Base-by-base conservation (phyloP, 139 green algal genomes). In the Volvox africanus region DNA sequence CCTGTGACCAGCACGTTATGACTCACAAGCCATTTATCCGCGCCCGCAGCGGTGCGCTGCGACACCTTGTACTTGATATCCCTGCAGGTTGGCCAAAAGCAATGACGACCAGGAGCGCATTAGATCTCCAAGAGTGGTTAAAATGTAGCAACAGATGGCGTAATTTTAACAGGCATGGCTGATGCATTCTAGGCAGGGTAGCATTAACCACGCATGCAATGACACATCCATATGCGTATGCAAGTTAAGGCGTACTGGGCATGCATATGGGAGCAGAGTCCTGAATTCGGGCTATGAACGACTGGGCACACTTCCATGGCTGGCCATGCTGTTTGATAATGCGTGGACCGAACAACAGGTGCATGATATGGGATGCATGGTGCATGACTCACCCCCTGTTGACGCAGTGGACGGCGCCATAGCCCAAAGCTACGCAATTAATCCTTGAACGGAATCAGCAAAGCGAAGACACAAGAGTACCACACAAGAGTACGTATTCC, bases 1-100 rank as follows among this genome's bases (percentile, higher is more conserved):
- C 44, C 44, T 9, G 44, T 9, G 44, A 55, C 44, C 44, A 5
- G 44, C 44, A 55, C 5, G 44, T 55, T 55, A 55, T 9, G 44
- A 3, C 83, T 89, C 69, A 89, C 85, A 87, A 98, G 91, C 97
- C 97, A 98, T 93, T 98, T 98, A 35, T 98, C 96, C 0, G 95
- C 93, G 2, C 96, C 96, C 14, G 93, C 92, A 28, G 80, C 92
- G 1, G 93, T 96, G 18, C 94, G 88, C 35, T 92, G 87, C n/a
- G 91, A 94, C n/a, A 91, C 79, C 88, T 96, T 97, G 92, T 95
- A 96, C 76, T 95, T 93, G 61, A 91, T 90, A 24, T 92, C 80
- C 6, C 85, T 92, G 78, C 26, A 6, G 18, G 73, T 22, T 44
- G 28, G 73, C 67, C 5, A 28, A 32, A 26, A 14, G 67, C 3